phyloP scores from a whole-genome alignment of 75 land plant species.

The Picea sitchensis region DNA sequence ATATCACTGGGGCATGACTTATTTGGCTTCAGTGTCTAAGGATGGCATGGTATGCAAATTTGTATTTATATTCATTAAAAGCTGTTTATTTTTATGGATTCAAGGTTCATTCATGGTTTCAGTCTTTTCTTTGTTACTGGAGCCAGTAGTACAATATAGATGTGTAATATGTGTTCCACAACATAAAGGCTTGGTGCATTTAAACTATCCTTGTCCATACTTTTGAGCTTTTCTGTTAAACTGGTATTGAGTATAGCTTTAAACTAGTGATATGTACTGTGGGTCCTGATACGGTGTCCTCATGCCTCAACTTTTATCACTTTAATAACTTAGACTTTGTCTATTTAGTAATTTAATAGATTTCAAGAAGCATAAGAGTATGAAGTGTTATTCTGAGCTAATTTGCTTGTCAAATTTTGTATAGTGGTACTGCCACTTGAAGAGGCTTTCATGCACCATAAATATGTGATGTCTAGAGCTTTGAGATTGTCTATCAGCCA shows the following conservation, averaged over 20 bases:
- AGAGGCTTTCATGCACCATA: too few relatives aligned
- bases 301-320: not conserved
- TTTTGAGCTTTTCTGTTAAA: not conserved
- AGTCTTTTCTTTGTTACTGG: not conserved
- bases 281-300: not conserved
- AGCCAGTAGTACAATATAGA: not conserved
- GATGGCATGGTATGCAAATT: conserved; percentile 83
- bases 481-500: too few relatives aligned
- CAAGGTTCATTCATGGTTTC: not conserved
- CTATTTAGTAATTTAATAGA: too few relatives aligned
- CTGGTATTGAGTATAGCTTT: not conserved
- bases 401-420: too few relatives aligned
- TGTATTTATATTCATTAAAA: not conserved
- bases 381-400: too few relatives aligned
- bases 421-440: too few relatives aligned
- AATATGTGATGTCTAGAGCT: too few relatives aligned
- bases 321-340: not conserved
- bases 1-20: conserved; percentile 64
- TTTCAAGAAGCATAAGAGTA: too few relatives aligned
- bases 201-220: not conserved
- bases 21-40: conserved; percentile 84
- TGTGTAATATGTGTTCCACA: not conserved
- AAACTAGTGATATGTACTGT: not conserved
- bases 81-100: not conserved
- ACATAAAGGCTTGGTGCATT: not conserved